A percentile compares a stretch with the other conserved stretches of the same genome.
Conservation (phyloP, 2,329 filamentous ascomycete genomes). For the Botrytis medusae region DNA sequence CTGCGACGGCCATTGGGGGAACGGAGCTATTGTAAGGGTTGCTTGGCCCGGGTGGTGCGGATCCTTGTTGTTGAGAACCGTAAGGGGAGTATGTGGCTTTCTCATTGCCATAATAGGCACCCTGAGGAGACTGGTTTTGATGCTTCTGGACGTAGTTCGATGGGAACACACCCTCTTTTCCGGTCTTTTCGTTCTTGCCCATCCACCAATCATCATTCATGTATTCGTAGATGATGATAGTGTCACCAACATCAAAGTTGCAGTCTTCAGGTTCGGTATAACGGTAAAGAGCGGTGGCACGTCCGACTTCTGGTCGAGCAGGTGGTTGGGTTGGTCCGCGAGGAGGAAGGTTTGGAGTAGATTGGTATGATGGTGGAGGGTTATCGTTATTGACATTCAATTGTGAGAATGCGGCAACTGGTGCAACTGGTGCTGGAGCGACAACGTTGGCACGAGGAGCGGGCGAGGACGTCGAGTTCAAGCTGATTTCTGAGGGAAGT, state of each 20-base stretch:
- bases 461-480: conserved; percentile 40
- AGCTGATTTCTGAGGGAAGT: conserved; percentile 69
- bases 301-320: conserved; percentile 58
- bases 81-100: conserved; percentile 23
- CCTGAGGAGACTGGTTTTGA: conserved; percentile 37
- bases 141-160: conserved; percentile 80
- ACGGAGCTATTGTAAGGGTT: conserved; percentile 68
- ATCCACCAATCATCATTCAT: conserved; percentile 99
- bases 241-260: conserved; percentile 76
- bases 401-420: conserved; percentile 30
- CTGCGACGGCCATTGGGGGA: conserved; percentile 72
- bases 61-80: conserved; percentile 27
- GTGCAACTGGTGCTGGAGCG: conserved; percentile 43
- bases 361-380: conserved; percentile 38
- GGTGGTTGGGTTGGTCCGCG: conserved; percentile 35
- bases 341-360: conserved; percentile 34
- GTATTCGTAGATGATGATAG: conserved; percentile 78
- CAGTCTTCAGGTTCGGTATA: conserved; percentile 82
- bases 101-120: conserved; percentile 30
- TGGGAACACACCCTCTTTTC: conserved; percentile 91
- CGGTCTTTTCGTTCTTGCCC: conserved; percentile 80
- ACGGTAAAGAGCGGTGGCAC: conserved; percentile 78
- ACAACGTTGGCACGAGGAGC: conserved; percentile 31
- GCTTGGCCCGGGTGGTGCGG: conserved; percentile 48
- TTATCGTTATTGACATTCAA: conserved; percentile 29